Evolutionary conservation across 768 basidiomycete species (phyloP).

Genomic region (Xerocomellus intermedius): DNA sequence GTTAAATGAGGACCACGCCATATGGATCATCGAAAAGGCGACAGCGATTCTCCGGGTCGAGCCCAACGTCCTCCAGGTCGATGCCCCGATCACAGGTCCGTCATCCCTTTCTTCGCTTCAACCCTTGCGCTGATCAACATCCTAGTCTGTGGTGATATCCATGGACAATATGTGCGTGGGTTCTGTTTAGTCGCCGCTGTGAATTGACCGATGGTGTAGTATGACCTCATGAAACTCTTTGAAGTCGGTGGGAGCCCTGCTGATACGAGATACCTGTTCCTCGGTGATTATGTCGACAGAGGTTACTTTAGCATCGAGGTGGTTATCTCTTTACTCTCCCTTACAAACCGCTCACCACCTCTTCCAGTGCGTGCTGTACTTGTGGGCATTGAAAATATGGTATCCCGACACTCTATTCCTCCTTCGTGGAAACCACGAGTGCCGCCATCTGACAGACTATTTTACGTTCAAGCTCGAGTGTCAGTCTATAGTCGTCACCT

Average conservation of each 20-base stretch:
- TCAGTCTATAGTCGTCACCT: slow-evolving; percentile 39
- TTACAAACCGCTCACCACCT: neutral
- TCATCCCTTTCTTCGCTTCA: neutral
- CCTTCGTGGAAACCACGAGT: slow-evolving; percentile 97
- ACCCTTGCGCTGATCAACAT: slow-evolving; percentile 1
- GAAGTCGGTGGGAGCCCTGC: slow-evolving; percentile 95
- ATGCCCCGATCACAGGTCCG: slow-evolving; percentile 94
- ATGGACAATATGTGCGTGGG: slow-evolving; percentile 91
- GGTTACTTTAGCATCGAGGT: slow-evolving; percentile 95
- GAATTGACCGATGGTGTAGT: slow-evolving; percentile 45
- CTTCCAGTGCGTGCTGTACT: slow-evolving; percentile 87
- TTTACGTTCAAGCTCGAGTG: slow-evolving; percentile 99
- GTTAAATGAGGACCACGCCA: slow-evolving; percentile 89
- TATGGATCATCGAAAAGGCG: slow-evolving; percentile 90
- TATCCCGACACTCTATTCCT: slow-evolving; percentile 97
- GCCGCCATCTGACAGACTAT: slow-evolving; percentile 96
- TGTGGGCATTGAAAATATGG: slow-evolving; percentile 99
- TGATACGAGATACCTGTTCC: slow-evolving; percentile 88
- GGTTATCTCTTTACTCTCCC: slow-evolving; percentile 8
- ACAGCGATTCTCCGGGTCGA: slow-evolving; percentile 81
- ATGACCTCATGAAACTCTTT: slow-evolving; percentile 93
- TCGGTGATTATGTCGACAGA: slow-evolving; percentile 92
- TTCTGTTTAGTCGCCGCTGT: slow-evolving; percentile 7
- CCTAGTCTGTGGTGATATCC: slow-evolving; percentile 96
- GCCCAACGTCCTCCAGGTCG: slow-evolving; percentile 89